phyloP scores from a whole-genome alignment of 305 asterid genomes.

The Fraxinus velutina region DNA sequence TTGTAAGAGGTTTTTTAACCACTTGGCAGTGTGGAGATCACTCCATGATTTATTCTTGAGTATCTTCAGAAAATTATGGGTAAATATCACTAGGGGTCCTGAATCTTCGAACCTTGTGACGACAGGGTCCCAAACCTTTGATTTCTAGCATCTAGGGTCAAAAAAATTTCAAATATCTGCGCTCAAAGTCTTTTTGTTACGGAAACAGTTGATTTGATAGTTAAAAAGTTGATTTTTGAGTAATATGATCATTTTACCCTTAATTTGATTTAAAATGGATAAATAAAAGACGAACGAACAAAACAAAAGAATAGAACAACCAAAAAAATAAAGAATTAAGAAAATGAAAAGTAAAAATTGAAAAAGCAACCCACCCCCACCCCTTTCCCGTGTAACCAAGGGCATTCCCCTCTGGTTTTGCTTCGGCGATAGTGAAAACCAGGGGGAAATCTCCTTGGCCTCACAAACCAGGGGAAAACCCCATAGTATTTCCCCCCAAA shows the following conservation, averaged over 20 bases:
- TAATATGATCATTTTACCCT: neutral
- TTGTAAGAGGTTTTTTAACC: neutral
- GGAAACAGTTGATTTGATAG: neutral
- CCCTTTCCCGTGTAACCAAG: neutral
- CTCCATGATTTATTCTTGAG: neutral
- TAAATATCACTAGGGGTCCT: neutral
- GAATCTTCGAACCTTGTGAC: neutral
- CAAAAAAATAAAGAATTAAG: neutral
- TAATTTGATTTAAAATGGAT: neutral
- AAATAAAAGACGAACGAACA: neutral
- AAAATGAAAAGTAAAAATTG: neutral
- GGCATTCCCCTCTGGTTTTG: neutral
- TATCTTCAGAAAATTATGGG: constrained; percentile 5
- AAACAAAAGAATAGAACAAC: neutral
- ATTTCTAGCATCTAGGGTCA: neutral
- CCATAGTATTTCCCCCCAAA: neutral
- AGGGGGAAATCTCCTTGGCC: neutral
- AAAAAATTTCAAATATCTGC: neutral
- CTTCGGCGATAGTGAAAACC: neutral
- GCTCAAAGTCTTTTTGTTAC: neutral
- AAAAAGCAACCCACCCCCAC: neutral
- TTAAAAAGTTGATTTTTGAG: neutral
- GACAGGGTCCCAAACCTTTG: neutral
- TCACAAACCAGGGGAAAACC: neutral
- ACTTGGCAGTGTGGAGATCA: neutral